A percentile compares a stretch with the other conserved stretches of the same genome.
Evolutionary conservation across 106 monocot species (phyloP).

Genomic region (Dendrobium officinale): DNA sequence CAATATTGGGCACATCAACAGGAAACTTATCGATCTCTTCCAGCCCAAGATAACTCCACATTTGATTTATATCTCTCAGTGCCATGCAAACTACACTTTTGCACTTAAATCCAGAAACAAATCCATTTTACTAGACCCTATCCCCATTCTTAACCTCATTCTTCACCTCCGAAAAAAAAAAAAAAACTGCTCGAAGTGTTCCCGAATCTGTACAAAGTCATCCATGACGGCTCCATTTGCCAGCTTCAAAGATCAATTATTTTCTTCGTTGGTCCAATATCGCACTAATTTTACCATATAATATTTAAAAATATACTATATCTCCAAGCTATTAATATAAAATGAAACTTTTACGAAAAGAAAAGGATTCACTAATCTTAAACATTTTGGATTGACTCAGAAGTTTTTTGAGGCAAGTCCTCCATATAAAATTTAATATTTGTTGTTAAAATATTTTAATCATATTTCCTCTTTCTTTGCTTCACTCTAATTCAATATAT

Average conservation of each 20-base stretch:
- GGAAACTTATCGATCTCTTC: not conserved
- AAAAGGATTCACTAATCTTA: too few relatives aligned
- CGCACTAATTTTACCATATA: slow-evolving; percentile 13
- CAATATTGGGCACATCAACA: not conserved
- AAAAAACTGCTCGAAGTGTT: not conserved
- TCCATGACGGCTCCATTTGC: slow-evolving; percentile 15
- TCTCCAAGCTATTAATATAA: too few relatives aligned
- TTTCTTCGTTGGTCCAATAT: slow-evolving; percentile 48
- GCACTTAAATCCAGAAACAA: slow-evolving; percentile 9
- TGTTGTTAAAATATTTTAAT: too few relatives aligned
- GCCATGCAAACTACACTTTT: slow-evolving; percentile 4
- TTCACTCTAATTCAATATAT: too few relatives aligned
- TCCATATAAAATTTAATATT: too few relatives aligned
- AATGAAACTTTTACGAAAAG: too few relatives aligned
- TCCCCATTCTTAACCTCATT: not conserved
- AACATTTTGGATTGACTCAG: too few relatives aligned
- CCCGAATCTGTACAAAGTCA: slow-evolving; percentile 12
- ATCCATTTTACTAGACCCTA: not conserved
- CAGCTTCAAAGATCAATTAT: not conserved
- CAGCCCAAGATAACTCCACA: not conserved
- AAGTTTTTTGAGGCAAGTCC: too few relatives aligned
- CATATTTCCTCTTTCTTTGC: too few relatives aligned
- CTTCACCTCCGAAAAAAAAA: slow-evolving; percentile 1
- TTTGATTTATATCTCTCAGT: not conserved
- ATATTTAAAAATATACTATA: too few relatives aligned